Evolutionary conservation across 495 filamentous ascomycete species (phyloP).

Genomic region (Aspergillus hancockii): DNA sequence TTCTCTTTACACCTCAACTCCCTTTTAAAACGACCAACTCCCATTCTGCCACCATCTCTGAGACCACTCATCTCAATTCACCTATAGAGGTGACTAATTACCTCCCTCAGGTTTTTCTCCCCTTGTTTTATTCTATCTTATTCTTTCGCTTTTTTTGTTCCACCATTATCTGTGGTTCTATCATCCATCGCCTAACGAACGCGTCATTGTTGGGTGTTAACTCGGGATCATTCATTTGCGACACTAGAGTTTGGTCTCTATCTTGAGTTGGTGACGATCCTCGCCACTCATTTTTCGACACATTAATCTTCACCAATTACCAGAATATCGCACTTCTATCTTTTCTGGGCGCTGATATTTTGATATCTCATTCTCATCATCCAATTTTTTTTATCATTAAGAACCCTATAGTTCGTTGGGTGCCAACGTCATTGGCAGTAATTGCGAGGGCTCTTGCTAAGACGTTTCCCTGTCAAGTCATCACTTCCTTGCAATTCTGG

Average conservation of each 20-base stretch:
- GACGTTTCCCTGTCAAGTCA: constrained; percentile 21
- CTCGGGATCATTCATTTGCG: neutral
- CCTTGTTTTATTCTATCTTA: no score
- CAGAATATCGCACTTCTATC: neutral
- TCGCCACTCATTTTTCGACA: constrained; percentile 6
- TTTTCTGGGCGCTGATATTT: neutral
- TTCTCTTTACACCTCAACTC: constrained; percentile 11
- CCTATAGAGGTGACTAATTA: constrained; percentile 1
- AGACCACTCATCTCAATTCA: constrained; percentile 19
- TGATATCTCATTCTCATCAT: neutral
- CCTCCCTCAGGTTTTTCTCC: neutral
- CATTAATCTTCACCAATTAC: constrained; percentile 1
- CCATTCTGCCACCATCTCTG: constrained; percentile 1
- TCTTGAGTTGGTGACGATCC: neutral
- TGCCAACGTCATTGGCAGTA: constrained; percentile 12
- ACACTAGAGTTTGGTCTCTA: constrained; percentile 3
- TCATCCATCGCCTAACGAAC: constrained; percentile 3
- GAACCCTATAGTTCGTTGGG: neutral
- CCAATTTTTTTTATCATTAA: neutral
- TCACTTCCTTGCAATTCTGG: constrained; percentile 31
- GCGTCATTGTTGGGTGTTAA: neutral
- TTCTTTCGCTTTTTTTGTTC: constrained; percentile 10
- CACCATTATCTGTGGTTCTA: constrained; percentile 3
- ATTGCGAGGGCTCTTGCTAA: constrained; percentile 12
- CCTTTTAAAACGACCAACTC: neutral